Conservation (phyloP, 352 stramenopile species). For the Phytophthora ohioensis region DNA sequence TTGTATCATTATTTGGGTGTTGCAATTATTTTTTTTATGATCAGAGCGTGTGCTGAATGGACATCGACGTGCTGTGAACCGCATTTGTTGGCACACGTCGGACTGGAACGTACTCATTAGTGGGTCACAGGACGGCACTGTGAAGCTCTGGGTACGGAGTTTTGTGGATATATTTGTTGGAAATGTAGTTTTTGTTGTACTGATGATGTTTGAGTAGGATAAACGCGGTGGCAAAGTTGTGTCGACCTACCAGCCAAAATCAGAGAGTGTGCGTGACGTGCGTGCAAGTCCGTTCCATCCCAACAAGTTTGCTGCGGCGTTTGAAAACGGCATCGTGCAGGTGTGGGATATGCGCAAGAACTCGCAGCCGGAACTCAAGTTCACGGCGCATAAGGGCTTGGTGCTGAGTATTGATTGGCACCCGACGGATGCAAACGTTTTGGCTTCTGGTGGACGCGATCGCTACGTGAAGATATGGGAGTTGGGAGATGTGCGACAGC, state of each 20-base stretch:
- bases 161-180: not conserved
- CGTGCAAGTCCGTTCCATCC: constrained; percentile 78
- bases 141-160: constrained; percentile 83
- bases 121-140: constrained; percentile 87
- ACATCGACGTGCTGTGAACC: constrained; percentile 87
- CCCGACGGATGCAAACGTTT: constrained; percentile 62
- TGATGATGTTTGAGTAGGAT: constrained; percentile 50
- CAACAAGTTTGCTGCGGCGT: constrained; percentile 83
- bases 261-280: constrained; percentile 87
- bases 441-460: constrained; percentile 85
- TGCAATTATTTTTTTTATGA: not conserved
- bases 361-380: constrained; percentile 81
- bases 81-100: constrained; percentile 89
- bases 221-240: constrained; percentile 75
- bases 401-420: constrained; percentile 90
- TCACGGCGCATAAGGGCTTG: constrained; percentile 88
- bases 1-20: not conserved
- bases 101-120: constrained; percentile 87
- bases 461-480: constrained; percentile 92
- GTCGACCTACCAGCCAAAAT: constrained; percentile 87
- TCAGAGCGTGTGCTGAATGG: constrained; percentile 82
- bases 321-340: constrained; percentile 89
- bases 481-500: constrained; percentile 71
- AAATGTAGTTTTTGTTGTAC: not conserved
- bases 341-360: constrained; percentile 91